Conservation (phyloP, 305 asterid genomes). For the Plantago coronopus region DNA sequence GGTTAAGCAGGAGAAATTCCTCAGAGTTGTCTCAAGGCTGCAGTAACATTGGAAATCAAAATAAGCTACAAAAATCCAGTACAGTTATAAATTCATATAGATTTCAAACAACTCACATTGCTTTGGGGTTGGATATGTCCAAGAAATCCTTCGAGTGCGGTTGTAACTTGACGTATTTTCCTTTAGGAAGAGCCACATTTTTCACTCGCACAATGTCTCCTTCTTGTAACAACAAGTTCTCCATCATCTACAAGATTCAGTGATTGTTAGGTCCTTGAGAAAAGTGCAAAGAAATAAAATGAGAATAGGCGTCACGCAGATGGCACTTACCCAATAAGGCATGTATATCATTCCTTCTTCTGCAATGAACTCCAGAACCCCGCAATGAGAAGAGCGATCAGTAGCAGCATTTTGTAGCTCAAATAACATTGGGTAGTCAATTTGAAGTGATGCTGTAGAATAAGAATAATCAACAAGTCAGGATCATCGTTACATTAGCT, state of each 20-base stretch:
- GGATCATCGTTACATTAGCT: slow-evolving; percentile 6
- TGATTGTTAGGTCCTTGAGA: slow-evolving; percentile 5
- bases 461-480: slow-evolving; percentile 15
- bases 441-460: slow-evolving; percentile 81
- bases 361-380: slow-evolving; percentile 96
- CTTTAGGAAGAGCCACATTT: slow-evolving; percentile 92
- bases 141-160: slow-evolving; percentile 96
- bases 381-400: slow-evolving; percentile 87
- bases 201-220: slow-evolving; percentile 82
- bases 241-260: slow-evolving; percentile 79
- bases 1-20: slow-evolving; percentile 96
- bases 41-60: slow-evolving; percentile 17
- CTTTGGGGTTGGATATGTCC: slow-evolving; percentile 98
- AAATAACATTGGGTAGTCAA: slow-evolving; percentile 95
- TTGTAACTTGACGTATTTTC: slow-evolving; percentile 85
- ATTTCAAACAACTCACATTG: slow-evolving; percentile 65
- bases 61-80: background rate
- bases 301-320: background rate
- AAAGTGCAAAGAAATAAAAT: slow-evolving; percentile 15
- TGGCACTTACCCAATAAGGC: slow-evolving; percentile 89
- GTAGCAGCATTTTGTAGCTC: slow-evolving; percentile 81
- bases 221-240: slow-evolving; percentile 86
- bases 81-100: background rate
- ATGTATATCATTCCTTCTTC: slow-evolving; percentile 99
- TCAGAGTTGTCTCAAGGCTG: slow-evolving; percentile 96